Base-by-base conservation (phyloP, 1,284 basidiomycete species). In the Malassezia brasiliensis region DNA sequence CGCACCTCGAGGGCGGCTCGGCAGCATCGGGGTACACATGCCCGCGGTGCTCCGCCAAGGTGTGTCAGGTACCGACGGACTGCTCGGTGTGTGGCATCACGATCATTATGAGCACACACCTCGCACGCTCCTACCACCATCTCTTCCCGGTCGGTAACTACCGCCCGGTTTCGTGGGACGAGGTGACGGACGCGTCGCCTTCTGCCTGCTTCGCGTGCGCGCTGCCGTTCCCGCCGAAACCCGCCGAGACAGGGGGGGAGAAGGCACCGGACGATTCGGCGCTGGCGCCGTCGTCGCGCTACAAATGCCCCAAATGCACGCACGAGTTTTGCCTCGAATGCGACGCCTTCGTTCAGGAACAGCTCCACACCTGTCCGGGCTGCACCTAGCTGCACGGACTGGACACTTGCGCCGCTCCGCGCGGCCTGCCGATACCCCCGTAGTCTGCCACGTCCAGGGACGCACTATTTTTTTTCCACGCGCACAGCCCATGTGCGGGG, bases 41-140 rank as follows among this genome's bases (percentile, higher is more conserved):
- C 75, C 94, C 93, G 3, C 82, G 93, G 25, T 99, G 93, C 73
- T 81, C 83, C 38, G 83, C 86, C 50, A 90, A 93, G 79, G 81
- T 96, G 35, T 99, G 93, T 79, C 91, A 98, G 69, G 90, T 96
- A 2, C 93, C 93, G 36, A 98, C 93, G 6, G 94, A 98, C 74
- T 99, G 93, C 73, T 87, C 93, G 67, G 85, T 96, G 30, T 98
- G 93, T 70, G 89, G 90, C 2, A 79, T 99, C 62, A 96, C 96
- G 83, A 88, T 98, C 61, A 93, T 99, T 61, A 91, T 88, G 77
- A 89, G 88, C 52, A 93, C 94, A 6, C 94, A 98, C 78, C 80
- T 99, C 45, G 93, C 93, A 20, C 80, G 93, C 62, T 94, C 90
- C 69, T 94, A 93, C 75, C 87, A 91, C 68, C 90, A 93, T 73